These are phyloP conservation scores for Cryphonectria naterciae DNA, from an alignment of 2,329 filamentous ascomycete species.

Conservation along the genomic window DNA sequence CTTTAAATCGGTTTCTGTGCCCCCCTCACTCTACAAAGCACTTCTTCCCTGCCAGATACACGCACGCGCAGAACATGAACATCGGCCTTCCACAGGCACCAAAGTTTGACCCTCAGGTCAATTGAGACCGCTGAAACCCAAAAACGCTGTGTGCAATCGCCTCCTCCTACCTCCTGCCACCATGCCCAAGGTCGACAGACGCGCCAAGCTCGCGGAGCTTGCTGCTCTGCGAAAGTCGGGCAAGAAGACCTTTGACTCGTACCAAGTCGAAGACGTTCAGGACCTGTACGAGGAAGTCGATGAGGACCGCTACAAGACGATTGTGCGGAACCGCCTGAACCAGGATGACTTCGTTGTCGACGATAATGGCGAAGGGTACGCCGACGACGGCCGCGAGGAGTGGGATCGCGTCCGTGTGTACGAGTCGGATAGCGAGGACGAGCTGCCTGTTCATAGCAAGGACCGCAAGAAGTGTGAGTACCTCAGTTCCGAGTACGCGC, in stretches of 20 bases:
- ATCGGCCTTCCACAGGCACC: conserved; percentile 11
- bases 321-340: conserved; percentile 85
- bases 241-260: conserved; percentile 87
- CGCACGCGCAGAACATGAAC: conserved; percentile 22
- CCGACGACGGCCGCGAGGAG: conserved; percentile 93
- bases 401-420: conserved; percentile 76
- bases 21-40: conserved; percentile 5
- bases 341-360: conserved; percentile 98
- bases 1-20: conserved; percentile 27
- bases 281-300: conserved; percentile 95
- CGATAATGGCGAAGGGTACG: conserved; percentile 96
- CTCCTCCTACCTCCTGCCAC: conserved; percentile 33
- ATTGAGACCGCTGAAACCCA: background rate
- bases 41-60: conserved; percentile 18
- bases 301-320: conserved; percentile 95
- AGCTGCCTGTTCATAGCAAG: conserved; percentile 52
- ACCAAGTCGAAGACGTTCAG: conserved; percentile 82
- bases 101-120: conserved; percentile 11
- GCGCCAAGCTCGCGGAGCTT: conserved; percentile 73
- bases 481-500: background rate
- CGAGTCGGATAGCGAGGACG: conserved; percentile 77
- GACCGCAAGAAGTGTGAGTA: conserved; percentile 56
- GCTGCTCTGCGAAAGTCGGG: conserved; percentile 82
- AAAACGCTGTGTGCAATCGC: background rate
- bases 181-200: conserved; percentile 50